A percentile compares a stretch with the other conserved stretches of the same genome.
Evolutionary conservation across 1,284 basidiomycete species (phyloP).

Genomic region (Cutaneotrichosporon dermatis): DNA sequence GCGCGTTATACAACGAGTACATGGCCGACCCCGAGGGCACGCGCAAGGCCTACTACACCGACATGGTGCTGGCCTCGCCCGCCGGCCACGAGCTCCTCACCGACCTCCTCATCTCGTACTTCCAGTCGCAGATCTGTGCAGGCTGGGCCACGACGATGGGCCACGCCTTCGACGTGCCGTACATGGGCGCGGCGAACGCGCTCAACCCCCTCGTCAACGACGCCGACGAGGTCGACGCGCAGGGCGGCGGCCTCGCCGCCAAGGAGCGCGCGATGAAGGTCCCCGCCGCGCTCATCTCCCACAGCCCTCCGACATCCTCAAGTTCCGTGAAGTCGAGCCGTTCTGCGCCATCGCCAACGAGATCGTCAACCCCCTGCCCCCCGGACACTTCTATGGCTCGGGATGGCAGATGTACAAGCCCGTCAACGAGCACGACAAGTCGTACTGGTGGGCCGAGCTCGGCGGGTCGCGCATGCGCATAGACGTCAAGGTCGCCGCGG

Average conservation of each 20-base stretch:
- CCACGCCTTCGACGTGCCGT: conserved; percentile 58
- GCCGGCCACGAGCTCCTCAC: conserved; percentile 75
- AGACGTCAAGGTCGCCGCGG: conserved; percentile 49
- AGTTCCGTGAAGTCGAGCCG: conserved; percentile 77
- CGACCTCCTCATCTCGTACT: conserved; percentile 78
- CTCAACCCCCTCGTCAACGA: conserved; percentile 14
- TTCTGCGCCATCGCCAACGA: conserved; percentile 90
- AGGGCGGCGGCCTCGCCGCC: conserved; percentile 26
- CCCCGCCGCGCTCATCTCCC: conserved; percentile 64
- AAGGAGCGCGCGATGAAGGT: conserved; percentile 53
- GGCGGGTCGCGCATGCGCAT: conserved; percentile 72
- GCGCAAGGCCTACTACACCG: conserved; percentile 65
- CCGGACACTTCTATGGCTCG: conserved; percentile 79
- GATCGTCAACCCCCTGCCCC: conserved; percentile 86
- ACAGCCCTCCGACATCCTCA: conserved; percentile 57
- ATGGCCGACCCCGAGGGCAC: conserved; percentile 67
- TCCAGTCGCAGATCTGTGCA: conserved; percentile 78
- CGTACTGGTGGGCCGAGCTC: conserved; percentile 71
- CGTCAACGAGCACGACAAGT: conserved; percentile 55
- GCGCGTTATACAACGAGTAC: conserved; percentile 73
- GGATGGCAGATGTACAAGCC: conserved; percentile 82
- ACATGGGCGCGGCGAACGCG: conserved; percentile 40
- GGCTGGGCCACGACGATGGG: conserved; percentile 75
- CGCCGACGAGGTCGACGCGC: conserved; percentile 12
- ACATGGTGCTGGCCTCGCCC: conserved; percentile 71